Evolutionary conservation across 768 basidiomycete species (phyloP).

Genomic region (Podaxis rugospora): DNA sequence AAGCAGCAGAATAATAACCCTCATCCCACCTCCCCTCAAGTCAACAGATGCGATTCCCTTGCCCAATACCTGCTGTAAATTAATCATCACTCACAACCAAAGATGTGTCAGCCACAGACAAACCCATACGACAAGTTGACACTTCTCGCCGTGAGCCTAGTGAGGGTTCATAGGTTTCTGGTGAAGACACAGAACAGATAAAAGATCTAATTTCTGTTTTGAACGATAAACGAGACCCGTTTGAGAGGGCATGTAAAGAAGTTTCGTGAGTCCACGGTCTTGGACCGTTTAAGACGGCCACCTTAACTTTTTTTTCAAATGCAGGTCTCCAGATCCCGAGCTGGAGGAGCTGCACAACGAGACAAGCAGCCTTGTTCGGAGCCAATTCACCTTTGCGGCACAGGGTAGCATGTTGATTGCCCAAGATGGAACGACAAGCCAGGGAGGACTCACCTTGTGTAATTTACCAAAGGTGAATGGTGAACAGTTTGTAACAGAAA

Average conservation of each 20-base stretch:
- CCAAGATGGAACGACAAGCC: not conserved
- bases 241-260: not conserved
- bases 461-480: not conserved
- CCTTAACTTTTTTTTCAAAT: not conserved
- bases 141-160: too few species aligned
- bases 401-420: not conserved
- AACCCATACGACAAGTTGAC: not conserved
- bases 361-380: not conserved
- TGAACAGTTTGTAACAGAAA: not conserved
- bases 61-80: not conserved
- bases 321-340: not conserved
- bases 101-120: not conserved
- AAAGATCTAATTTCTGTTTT: not conserved
- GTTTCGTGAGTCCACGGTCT: not conserved
- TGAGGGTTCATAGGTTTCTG: not conserved
- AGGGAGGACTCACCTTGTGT: not conserved
- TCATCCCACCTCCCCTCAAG: not conserved
- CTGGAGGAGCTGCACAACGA: not conserved
- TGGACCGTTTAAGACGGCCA: not conserved
- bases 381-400: not conserved
- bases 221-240: not conserved
- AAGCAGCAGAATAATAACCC: not conserved
- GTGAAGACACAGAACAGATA: not conserved
- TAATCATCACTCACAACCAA: not conserved
- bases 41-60: not conserved